These are phyloP conservation scores for Hypoxylon fragiforme DNA, from an alignment of 495 filamentous ascomycete species.

Conservation along the genomic window DNA sequence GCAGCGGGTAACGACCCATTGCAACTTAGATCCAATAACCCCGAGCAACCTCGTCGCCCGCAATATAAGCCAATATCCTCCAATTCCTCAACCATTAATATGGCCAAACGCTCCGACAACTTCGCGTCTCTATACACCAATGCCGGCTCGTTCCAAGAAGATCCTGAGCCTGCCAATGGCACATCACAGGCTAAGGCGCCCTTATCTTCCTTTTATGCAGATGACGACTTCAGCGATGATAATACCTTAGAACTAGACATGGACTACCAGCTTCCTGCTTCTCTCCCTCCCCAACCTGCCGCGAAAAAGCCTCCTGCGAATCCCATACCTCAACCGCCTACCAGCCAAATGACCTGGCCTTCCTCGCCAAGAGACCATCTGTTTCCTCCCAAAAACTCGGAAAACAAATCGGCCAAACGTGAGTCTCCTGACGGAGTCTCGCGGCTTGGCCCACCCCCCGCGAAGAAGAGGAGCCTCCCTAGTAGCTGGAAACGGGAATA, in stretches of 20 bases:
- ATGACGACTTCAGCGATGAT: conserved; percentile 73
- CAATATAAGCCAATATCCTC: conserved; percentile 18
- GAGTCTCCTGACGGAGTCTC: conserved; percentile 32
- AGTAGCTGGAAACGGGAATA: conserved; percentile 26
- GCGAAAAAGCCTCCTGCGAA: conserved; percentile 20
- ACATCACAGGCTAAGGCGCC: conserved; percentile 13
- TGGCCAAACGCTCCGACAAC: conserved; percentile 25
- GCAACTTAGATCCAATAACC: conserved; percentile 23
- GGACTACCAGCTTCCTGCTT: conserved; percentile 56
- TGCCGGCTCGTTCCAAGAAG: conserved; percentile 50
- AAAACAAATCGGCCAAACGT: conserved; percentile 38
- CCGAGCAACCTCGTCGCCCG: conserved; percentile 11
- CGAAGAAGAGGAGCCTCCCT: conserved; percentile 41
- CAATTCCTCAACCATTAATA: background rate
- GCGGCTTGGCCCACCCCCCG: conserved; percentile 20
- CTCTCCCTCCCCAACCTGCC: conserved; percentile 45
- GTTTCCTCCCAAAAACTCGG: conserved; percentile 21
- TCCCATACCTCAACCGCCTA: conserved; percentile 42
- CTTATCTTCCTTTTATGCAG: conserved; percentile 53
- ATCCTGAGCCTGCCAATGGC: conserved; percentile 28
- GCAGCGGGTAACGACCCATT: conserved; percentile 20
- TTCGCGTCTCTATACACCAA: conserved; percentile 46
- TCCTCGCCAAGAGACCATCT: conserved; percentile 38
- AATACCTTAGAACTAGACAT: conserved; percentile 66
- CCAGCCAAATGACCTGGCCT: conserved; percentile 37